Base-by-base conservation (phyloP, 208 protist species). In the Acanthamoeba quina region DNA sequence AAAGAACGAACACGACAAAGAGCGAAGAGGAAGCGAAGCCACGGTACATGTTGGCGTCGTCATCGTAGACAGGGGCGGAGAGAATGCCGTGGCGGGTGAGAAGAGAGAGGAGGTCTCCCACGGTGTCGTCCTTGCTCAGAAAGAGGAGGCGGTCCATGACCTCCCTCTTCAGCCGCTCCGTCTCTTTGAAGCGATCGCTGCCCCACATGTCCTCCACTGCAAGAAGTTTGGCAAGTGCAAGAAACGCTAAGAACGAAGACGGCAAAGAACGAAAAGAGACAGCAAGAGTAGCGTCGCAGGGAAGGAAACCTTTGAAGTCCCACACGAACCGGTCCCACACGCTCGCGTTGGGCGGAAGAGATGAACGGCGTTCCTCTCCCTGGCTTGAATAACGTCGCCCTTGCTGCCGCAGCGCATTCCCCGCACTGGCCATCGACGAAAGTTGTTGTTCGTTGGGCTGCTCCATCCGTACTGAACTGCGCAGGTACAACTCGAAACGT, bases 31-130 rank as follows among this genome's bases (percentile, higher is more conserved):
- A 41, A 4, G 3, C 37, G 68, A 47, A 19, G 49, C 13, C 0
- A 11, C 26, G 29, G 54, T n/a, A 90, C 83, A 72, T 90, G 62
- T 90, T 90, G 31, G n/a, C 52, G 9, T 90, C 83, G 24, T 90
- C 83, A 19, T 90, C 83, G 41, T 90, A 90, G 34, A 90, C 44
- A 5, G 83, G 83, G 1, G 83, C 83, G 5, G 83, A 90, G 21
- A 90, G 29, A 64, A 90, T 68, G 24, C 62, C 41, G 19, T 70
- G 31, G 26, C 68, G 6, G 21, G 72, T 80, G 44, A 80, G 72
- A 0, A 80, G 29, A 1, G 72, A 80, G 21, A 80, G 72, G 26
- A 80, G 5, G 44, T 80, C 72, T 17, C 41, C 72, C 5, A 80
- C 72, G 17, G 17, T 80, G 44, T 80, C 72, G 72, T 80, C 72